Percentiles rank a stretch among this genome's conserved stretches.
Conservation (phyloP, 169 alveolate species). For the Theileria parva region DNA sequence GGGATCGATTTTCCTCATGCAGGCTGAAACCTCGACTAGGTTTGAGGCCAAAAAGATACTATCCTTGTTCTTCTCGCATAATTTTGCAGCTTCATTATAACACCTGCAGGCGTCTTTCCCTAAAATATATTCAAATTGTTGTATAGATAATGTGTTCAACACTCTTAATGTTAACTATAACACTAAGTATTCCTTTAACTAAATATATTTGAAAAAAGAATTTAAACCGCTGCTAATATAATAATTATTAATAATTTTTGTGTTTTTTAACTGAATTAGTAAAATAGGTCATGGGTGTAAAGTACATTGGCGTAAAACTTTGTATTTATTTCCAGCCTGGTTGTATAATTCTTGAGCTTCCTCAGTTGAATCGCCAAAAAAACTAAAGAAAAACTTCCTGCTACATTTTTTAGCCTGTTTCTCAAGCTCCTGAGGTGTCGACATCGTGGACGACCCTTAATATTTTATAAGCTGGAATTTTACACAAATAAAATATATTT, state of each 20-base stretch:
- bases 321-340: conserved; percentile 74
- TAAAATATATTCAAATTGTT: conserved; percentile 3
- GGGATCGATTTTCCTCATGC: conserved; percentile 35
- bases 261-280: background rate
- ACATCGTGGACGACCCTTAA: conserved; percentile 20
- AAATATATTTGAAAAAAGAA: background rate
- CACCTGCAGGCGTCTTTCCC: conserved; percentile 68
- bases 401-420: conserved; percentile 63
- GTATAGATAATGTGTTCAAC: background rate
- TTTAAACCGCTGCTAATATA: background rate
- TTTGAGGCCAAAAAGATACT: conserved; percentile 47
- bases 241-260: background rate
- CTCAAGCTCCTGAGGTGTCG: conserved; percentile 59
- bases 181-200: background rate
- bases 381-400: conserved; percentile 47
- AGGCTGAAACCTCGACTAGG: conserved; percentile 52
- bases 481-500: background rate
- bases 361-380: conserved; percentile 68
- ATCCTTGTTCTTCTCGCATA: conserved; percentile 57
- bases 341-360: conserved; percentile 71
- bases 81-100: conserved; percentile 45
- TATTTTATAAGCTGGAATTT: background rate
- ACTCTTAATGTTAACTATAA: background rate
- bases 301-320: conserved; percentile 62
- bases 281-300: background rate